A percentile compares a stretch with the other conserved stretches of the same genome.
phyloP scores from a whole-genome alignment of 2,329 filamentous ascomycete genomes.

The Fusarium mexicanum region DNA sequence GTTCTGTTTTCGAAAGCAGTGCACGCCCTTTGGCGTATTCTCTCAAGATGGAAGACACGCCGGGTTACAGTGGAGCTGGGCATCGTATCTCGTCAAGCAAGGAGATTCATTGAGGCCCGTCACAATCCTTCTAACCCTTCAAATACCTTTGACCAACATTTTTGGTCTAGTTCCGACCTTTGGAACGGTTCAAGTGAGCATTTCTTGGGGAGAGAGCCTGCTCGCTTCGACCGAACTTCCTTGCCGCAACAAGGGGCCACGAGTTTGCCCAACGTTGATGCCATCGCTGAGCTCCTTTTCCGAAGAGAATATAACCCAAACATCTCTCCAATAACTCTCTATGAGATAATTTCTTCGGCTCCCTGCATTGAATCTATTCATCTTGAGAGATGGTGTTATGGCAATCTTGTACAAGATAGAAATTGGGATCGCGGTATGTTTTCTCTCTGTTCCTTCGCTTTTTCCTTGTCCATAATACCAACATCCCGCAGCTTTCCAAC shows the following conservation, averaged over 20 bases:
- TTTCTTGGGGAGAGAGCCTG: not conserved
- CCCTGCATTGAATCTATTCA: slow-evolving; percentile 11
- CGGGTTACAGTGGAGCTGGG: slow-evolving; percentile 20
- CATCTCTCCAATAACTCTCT: not conserved
- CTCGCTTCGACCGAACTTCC: no score
- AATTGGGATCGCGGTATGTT: not conserved
- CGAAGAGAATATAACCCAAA: slow-evolving; percentile 11
- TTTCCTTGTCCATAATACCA: fast-evolving
- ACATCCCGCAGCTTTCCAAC: fast-evolving
- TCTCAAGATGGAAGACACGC: slow-evolving; percentile 9
- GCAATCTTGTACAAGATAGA: not conserved
- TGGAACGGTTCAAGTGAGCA: fast-evolving
- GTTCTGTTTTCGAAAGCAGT: not conserved
- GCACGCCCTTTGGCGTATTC: slow-evolving; percentile 5
- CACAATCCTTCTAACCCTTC: not conserved
- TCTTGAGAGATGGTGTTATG: slow-evolving; percentile 22
- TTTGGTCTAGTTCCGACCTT: fast-evolving
- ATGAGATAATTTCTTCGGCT: not conserved
- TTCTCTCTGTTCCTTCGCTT: no score
- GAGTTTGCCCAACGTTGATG: not conserved
- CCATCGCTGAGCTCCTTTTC: slow-evolving; percentile 18
- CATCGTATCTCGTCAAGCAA: not conserved
- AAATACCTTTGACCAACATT: not conserved
- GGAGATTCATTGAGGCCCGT: fast-evolving
- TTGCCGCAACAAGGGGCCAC: fast-evolving